Evolutionary conservation across 345 rosid species (phyloP).

Genomic region (Moringa oleifera): DNA sequence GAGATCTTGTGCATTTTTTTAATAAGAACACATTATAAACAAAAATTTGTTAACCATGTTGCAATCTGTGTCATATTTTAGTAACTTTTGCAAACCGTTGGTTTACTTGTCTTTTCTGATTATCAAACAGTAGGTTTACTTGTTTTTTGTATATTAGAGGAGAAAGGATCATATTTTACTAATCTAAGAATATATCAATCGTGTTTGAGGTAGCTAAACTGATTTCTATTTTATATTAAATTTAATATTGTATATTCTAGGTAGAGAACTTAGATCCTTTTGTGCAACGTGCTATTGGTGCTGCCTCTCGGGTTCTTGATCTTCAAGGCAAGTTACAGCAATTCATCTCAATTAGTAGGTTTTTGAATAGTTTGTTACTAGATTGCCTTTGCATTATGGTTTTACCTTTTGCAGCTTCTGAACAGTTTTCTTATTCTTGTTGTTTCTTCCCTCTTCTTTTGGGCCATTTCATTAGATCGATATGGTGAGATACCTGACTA

Average conservation of each 20-base stretch:
- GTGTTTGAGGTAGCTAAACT: neutral
- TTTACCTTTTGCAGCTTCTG: neutral
- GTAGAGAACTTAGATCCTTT: slow-evolving; percentile 72
- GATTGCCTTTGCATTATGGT: neutral
- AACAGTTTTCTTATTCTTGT: slow-evolving; percentile 6
- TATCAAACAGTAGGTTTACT: too few relatives aligned
- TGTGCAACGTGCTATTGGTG: slow-evolving; percentile 70
- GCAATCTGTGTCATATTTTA: neutral
- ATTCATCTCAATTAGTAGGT: slow-evolving; percentile 9
- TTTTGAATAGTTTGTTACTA: slow-evolving; percentile 6
- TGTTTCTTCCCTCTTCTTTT: slow-evolving; percentile 5
- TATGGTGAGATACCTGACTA: slow-evolving; percentile 65
- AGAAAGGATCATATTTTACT: neutral
- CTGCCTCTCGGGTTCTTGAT: slow-evolving; percentile 61
- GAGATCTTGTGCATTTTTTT: slow-evolving; percentile 6
- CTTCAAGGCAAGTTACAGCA: slow-evolving; percentile 53
- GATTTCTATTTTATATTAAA: neutral
- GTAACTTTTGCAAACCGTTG: too few relatives aligned
- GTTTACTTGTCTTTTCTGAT: neutral
- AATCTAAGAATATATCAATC: neutral
- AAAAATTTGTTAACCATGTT: too few relatives aligned
- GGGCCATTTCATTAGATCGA: slow-evolving; percentile 32
- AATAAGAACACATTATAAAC: too few relatives aligned
- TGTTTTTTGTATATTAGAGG: neutral
- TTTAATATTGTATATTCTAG: slow-evolving; percentile 30